Evolutionary conservation across 768 basidiomycete genomes (phyloP).

Genomic region (Tubosaeta sp.): DNA sequence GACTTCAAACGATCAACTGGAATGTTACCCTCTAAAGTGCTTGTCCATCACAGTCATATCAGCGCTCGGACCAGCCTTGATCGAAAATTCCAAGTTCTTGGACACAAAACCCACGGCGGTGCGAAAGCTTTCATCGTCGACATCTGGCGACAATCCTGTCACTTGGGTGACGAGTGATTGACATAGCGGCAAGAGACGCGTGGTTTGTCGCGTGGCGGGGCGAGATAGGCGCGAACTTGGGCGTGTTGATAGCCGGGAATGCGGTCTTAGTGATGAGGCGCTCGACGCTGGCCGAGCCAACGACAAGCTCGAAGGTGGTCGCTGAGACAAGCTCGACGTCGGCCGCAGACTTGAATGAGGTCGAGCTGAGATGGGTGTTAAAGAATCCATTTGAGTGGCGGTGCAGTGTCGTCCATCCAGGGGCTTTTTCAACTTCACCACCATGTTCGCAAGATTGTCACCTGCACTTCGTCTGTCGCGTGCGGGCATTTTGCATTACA

Average conservation of each 20-base stretch:
- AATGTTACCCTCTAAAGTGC: slow-evolving; percentile 48
- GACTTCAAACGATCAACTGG: slow-evolving; percentile 3
- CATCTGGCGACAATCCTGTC: slow-evolving; percentile 45
- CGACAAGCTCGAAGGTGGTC: slow-evolving; percentile 47
- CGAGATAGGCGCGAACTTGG: slow-evolving; percentile 46
- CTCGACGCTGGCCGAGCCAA: slow-evolving; percentile 42
- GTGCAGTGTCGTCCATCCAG: not conserved
- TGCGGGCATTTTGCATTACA: not conserved
- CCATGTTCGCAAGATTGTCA: slow-evolving; percentile 17
- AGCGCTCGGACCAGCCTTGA: slow-evolving; percentile 52
- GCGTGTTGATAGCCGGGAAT: slow-evolving; percentile 31
- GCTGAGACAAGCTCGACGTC: slow-evolving; percentile 36
- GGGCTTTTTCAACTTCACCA: not conserved
- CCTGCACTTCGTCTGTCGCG: slow-evolving; percentile 7
- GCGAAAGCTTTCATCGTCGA: slow-evolving; percentile 41
- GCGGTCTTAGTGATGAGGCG: slow-evolving; percentile 35
- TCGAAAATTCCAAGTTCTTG: slow-evolving; percentile 54
- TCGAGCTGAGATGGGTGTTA: slow-evolving; percentile 17
- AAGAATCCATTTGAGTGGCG: slow-evolving; percentile 2
- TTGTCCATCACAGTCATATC: slow-evolving; percentile 54
- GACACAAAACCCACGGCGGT: slow-evolving; percentile 52
- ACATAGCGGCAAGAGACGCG: slow-evolving; percentile 50
- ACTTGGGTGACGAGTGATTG: slow-evolving; percentile 54
- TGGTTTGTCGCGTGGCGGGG: slow-evolving; percentile 45
- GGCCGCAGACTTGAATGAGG: slow-evolving; percentile 26